Evolutionary conservation across 495 filamentous ascomycete species (phyloP), one percentile per base, ranked within the genome.

Genomic region (Astrothelium macrocarpum): DNA sequence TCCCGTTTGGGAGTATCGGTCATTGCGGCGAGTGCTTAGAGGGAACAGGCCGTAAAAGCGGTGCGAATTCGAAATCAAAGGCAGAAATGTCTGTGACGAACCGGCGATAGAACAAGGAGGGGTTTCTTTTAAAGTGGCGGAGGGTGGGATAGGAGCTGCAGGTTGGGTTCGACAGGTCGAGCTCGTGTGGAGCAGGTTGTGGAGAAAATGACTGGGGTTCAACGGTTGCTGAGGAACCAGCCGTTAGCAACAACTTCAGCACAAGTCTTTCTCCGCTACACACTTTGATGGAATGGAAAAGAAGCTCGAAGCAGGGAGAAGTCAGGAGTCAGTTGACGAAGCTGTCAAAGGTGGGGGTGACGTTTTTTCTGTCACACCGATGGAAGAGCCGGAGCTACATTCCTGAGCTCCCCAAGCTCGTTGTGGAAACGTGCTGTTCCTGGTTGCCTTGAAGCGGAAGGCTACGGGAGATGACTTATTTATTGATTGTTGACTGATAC

Each of bases 1-100:
- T 91, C 89, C 70, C 89, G 76, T 69, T 74, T 75, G 58, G 76
- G 72, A 32, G 76, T 72, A 39, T 80, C 79, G 59, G 68, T 64
- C 72, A 76, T 78, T 65, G 66, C 63, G 65, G 29, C 63, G 60
- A 46, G 45, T 62, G 53, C 49, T 56, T 25, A 56, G 25, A 32
- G 34, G 5, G 34, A n/a, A n/a, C n/a, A n/a, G n/a, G n/a, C n/a
- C n/a, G n/a, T n/a, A n/a, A n/a, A n/a, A n/a, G n/a, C n/a, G n/a
- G n/a, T 39, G 34, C 34, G 34, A 39, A 39, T 39, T 14, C n/a
- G n/a, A n/a, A n/a, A 49, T 29, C 20, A 25, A 56, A 29, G 49
- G 23, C 20, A 29, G 29, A 25, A 25, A 20, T 56, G 25, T 28
- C 25, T 56, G 49, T n/a, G n/a, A n/a, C n/a, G n/a, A n/a, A n/a